Evolutionary conservation across 129 eudicot genomes (phyloP).

Genomic region (Helichrysum umbraculigerum): DNA sequence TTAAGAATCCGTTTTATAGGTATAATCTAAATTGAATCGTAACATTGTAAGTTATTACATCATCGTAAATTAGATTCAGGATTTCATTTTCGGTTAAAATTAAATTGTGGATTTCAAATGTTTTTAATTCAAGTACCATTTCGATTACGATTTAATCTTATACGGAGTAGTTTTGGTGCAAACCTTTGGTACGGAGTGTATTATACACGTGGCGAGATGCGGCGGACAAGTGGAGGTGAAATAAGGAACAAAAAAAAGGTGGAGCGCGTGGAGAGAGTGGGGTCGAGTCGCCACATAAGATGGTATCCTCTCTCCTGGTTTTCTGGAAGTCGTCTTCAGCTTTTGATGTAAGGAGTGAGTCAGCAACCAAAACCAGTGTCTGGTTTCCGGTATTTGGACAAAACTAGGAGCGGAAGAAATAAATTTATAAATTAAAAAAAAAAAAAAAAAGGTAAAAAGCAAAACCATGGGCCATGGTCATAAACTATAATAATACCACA

Average conservation of each 20-base stretch:
- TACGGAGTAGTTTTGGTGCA: too few species aligned
- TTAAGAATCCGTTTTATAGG: too few species aligned
- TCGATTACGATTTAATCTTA: too few species aligned
- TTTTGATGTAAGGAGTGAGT: conserved; percentile 23
- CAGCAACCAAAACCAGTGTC: conserved; percentile 28
- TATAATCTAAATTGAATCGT: too few species aligned
- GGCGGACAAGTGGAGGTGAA: conserved; percentile 9
- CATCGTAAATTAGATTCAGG: too few species aligned
- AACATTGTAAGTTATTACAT: too few species aligned
- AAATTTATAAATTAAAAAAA: neutral
- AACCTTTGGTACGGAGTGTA: too few species aligned
- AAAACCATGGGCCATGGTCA: conserved; percentile 32
- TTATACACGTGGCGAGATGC: conserved; percentile 10
- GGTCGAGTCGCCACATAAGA: conserved; percentile 76
- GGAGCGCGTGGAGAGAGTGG: conserved; percentile 48
- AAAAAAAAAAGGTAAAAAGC: neutral
- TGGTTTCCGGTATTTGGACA: conserved; percentile 35
- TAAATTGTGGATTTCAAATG: too few species aligned
- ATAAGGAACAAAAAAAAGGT: neutral
- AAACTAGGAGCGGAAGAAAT: conserved; percentile 5
- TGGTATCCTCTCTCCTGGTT: conserved; percentile 53
- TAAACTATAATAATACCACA: conserved; percentile 15
- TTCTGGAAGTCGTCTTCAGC: conserved; percentile 48
- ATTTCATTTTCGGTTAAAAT: too few species aligned
- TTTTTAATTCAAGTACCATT: too few species aligned